phyloP scores from a whole-genome alignment of 2,329 filamentous ascomycete genomes.

The Rhynchosporium graminicola region DNA sequence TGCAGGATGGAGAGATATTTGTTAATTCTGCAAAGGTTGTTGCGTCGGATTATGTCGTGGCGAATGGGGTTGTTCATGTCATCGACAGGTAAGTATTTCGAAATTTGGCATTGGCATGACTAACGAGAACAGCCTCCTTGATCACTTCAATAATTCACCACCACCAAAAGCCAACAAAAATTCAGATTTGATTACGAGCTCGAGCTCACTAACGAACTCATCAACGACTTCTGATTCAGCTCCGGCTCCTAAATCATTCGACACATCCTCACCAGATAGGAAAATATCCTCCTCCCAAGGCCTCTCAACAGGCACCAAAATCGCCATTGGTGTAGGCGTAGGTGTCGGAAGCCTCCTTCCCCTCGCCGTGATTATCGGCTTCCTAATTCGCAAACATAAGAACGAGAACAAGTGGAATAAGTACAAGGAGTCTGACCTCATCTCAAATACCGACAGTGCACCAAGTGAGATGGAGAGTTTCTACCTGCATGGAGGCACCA shows the following conservation, averaged over 20 bases:
- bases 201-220: neutral
- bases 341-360: neutral
- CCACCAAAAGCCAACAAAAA: slow-evolving; percentile 2
- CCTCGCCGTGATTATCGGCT: slow-evolving; percentile 2
- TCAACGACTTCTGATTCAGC: neutral
- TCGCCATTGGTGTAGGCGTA: slow-evolving; percentile 14
- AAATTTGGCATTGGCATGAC: neutral
- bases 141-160: slow-evolving; percentile 20
- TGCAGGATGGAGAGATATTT: slow-evolving; percentile 46
- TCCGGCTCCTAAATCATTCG: neutral
- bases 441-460: neutral
- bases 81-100: slow-evolving; percentile 53
- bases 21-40: slow-evolving; percentile 56
- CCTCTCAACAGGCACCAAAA: slow-evolving; percentile 8
- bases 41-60: slow-evolving; percentile 50
- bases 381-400: slow-evolving; percentile 1
- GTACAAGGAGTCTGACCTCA: neutral
- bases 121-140: slow-evolving; percentile 18
- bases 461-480: slow-evolving; percentile 9
- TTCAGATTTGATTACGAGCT: neutral
- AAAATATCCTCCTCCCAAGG: neutral
- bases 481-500: slow-evolving; percentile 1
- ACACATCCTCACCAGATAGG: neutral
- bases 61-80: slow-evolving; percentile 59
- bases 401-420: neutral